Base-by-base conservation (phyloP, 352 stramenopile genomes). In the Pythium brassicae region DNA sequence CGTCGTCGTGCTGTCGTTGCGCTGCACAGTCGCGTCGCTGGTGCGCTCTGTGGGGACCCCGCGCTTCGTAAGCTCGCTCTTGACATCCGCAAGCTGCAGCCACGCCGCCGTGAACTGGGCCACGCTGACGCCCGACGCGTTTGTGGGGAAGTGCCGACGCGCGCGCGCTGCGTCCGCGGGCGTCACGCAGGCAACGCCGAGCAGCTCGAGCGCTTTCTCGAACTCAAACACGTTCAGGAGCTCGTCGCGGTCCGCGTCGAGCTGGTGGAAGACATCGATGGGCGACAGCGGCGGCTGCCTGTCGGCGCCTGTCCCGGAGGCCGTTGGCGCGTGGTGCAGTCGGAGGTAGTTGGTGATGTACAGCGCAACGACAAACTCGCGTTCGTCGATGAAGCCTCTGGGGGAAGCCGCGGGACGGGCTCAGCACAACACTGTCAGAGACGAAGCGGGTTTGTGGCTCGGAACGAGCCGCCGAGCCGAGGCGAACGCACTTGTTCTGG, bases 281-380 rank as follows among this genome's bases (percentile, higher is more conserved):
- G 76, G 76, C 5, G 76, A 86, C 4, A 89, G 50, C 15, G 59
- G 50, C 19, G 61, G 22, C 3, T 29, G 0, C 2, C 27, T 11
- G 42, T 20, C 40, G 3, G 29, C 0, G 17, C 29, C 43, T 45
- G 39, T 17, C 43, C 39, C 9, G 65, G 57, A n/a, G 40, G 57
- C 51, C n/a, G 55, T 35, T 47, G 61, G 20, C 54, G 61, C 20
- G 55, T 58, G 23, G 10, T 69, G 57, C 12, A 53, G 11, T 3
- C 77, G 74, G 17, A 92, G 72, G 52, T 81, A 73, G 55, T 89
- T 88, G 25, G 81, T 86, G 46, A 92, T 77, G 51, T 92, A 89
- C 53, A 92, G 64, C 19, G 78, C 81, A 5, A 78, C 59, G 14
- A 92, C 75, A 57, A 92, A 92, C 51, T 89, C 78, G 2, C 78